These are phyloP conservation scores for Trichoderma reesei DNA, from an alignment of 495 filamentous ascomycete genomes.

Conservation along the genomic window DNA sequence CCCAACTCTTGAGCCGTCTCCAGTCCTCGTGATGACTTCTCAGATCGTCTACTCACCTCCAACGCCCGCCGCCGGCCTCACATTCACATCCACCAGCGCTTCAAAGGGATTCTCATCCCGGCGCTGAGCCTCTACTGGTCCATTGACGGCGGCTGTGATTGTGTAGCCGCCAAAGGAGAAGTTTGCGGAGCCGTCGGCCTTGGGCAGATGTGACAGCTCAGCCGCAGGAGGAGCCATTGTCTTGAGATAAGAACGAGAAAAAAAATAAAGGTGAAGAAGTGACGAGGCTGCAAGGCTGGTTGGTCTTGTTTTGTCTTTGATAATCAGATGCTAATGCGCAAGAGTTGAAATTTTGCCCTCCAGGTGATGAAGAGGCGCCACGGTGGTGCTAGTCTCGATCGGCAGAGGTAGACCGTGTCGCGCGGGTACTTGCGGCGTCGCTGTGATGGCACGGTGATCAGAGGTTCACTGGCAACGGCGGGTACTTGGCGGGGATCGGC, in stretches of 20 bases:
- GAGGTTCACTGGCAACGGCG: background rate
- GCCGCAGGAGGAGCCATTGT: slow-evolving; percentile 39
- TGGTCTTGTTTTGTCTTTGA: background rate
- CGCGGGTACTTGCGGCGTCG: background rate
- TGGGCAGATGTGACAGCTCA: slow-evolving; percentile 49
- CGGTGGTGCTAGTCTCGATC: slow-evolving; percentile 1
- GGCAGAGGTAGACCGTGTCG: background rate
- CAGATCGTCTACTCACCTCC: slow-evolving; percentile 47
- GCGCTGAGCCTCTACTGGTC: slow-evolving; percentile 81
- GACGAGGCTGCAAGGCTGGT: background rate
- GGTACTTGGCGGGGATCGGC: background rate
- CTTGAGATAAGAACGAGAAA: background rate
- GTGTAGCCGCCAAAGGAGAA: slow-evolving; percentile 70
- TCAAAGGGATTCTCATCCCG: slow-evolving; percentile 84
- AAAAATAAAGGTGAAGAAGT: background rate
- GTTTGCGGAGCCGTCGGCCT: slow-evolving; percentile 80
- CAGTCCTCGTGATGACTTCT: too few species aligned
- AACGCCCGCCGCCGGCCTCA: slow-evolving; percentile 75
- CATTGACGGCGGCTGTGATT: slow-evolving; percentile 78
- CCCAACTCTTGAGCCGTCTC: background rate
- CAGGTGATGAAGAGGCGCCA: background rate
- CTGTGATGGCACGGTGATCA: background rate
- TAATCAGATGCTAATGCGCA: background rate
- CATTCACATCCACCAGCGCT: slow-evolving; percentile 78
- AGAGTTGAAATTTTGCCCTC: slow-evolving; percentile 2